Evolutionary conservation across 495 filamentous ascomycete genomes (phyloP), one percentile per base, ranked within the genome.

Genomic region (Penicillium soppii): DNA sequence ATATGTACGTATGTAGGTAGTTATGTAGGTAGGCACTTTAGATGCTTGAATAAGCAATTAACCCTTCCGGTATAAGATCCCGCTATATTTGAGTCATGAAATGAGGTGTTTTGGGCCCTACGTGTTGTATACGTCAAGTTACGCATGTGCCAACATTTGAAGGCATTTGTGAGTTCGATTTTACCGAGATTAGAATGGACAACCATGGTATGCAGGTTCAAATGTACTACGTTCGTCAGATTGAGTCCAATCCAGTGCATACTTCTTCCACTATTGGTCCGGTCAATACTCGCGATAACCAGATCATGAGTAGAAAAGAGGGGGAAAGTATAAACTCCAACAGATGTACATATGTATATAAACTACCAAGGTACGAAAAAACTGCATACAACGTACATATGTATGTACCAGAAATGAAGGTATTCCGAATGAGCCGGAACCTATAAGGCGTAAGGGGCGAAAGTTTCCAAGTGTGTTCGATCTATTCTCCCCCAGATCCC

Each of bases 401-500:
- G 39, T 42, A 42, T 21, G 25, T 27, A 26, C 39, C 19, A 43
- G 27, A 12, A 7, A 33, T 30, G 36, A 16, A 36, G 20, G 15
- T 16, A 35, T 33, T 30, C 35, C 33, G 19, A 29, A 43, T 32
- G 25, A 33, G 19, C 51, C 29, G 43, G 12, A 25, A 20, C n/a
- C n/a, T n/a, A 53, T 15, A 26, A 25, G 6, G 16, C 8, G 21
- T 38, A 15, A 13, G 25, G 25, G 50, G 35, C 17, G 19, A 45
- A 40, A 7, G 32, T 30, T 39, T 27, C 25, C 2, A 23, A 27
- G n/a, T 29, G 35, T 36, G n/a, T 51, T 22, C 10, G 7, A 36
- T 21, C 38, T 32, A n/a, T 21, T 27, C 23, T 32, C 26, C 49
- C 38, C 25, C 32, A 30, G 38, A 48, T 50, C 35, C 47, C 52